Evolutionary conservation across 2,329 filamentous ascomycete genomes (phyloP), one percentile per base, ranked within the genome.

Genomic region (Sclerotinia glacialis): DNA sequence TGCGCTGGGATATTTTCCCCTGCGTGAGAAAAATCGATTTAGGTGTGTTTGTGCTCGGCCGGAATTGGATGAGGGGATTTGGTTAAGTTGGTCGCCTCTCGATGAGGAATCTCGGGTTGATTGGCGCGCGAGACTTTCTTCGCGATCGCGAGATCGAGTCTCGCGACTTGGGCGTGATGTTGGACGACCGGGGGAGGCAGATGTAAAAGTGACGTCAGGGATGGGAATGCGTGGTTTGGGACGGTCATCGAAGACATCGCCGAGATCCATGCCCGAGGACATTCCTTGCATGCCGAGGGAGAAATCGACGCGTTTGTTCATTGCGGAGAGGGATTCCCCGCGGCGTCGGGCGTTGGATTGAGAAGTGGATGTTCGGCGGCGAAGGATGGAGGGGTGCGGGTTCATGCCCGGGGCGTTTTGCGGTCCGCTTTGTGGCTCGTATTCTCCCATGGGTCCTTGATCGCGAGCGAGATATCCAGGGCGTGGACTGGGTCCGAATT

Each of bases 221-320:
- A 62, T 76, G 75, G 70, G 69, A 67, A 73, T 72, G 28, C 28
- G 28, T 5, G 52, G 52, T 44, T 72, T 67, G 80, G 81, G 44
- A 9, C 34, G 72, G 16, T 87, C 85, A 66, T 87, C 85, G 73
- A 86, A 88, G 0, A 90, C 84, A 72, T 91, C 89, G 55, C 85
- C 86, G 68, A 85, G 82, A 54, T 86, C 78, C 69, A 89, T 86
- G 42, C 80, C 81, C 1, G 83, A 80, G 4, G 82, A 82, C 50
- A 88, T 80, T 54, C 84, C 82, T 44, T 80, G 82, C 83, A 89
- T 89, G 40, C 89, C 89, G 2, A 90, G 80, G 1, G 87, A 90
- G 77, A 91, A 91, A 74, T 91, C 89, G 40, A 90, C 87, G 37
- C 87, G 85, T 65, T 85, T 86, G 46, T 80, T 80, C 80, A 86